phyloP scores from a whole-genome alignment of 129 eudicot species.

The Heracleum sosnowskyi region DNA sequence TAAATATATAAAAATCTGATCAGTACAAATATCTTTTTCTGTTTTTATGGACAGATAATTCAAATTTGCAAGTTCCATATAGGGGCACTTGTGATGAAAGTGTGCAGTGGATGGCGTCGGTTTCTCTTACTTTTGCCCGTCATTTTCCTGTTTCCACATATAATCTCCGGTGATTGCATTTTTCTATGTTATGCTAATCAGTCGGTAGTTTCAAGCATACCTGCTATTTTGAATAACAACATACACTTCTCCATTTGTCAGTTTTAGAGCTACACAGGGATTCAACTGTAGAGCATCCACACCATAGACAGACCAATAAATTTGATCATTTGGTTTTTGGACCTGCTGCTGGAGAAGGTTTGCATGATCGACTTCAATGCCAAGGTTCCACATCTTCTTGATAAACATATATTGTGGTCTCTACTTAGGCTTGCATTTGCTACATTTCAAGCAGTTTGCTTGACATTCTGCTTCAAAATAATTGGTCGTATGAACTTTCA shows the following conservation, averaged over 20 bases:
- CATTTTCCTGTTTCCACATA: conserved; percentile 44
- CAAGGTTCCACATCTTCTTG: conserved; percentile 36
- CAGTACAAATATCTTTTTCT: neutral
- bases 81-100: conserved; percentile 50
- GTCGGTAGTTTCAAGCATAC: neutral
- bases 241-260: conserved; percentile 20
- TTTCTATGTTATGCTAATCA: neutral
- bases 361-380: conserved; percentile 81
- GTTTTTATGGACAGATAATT: conserved; percentile 5
- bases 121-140: conserved; percentile 61
- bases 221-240: neutral
- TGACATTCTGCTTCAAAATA: neutral
- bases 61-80: conserved; percentile 10
- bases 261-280: conserved; percentile 57
- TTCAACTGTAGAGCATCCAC: conserved; percentile 24
- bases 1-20: neutral
- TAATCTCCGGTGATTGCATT: conserved; percentile 53
- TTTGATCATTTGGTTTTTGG: conserved; percentile 76
- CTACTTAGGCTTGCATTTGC: neutral
- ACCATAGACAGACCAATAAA: conserved; percentile 38
- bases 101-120: conserved; percentile 65
- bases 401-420: neutral
- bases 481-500: neutral
- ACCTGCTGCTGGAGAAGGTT: conserved; percentile 85
- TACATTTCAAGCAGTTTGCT: neutral